Evolutionary conservation across 805 yeast genomes (phyloP), one percentile per base, ranked within the genome.

Genomic region (Starmerella scarabaei): DNA sequence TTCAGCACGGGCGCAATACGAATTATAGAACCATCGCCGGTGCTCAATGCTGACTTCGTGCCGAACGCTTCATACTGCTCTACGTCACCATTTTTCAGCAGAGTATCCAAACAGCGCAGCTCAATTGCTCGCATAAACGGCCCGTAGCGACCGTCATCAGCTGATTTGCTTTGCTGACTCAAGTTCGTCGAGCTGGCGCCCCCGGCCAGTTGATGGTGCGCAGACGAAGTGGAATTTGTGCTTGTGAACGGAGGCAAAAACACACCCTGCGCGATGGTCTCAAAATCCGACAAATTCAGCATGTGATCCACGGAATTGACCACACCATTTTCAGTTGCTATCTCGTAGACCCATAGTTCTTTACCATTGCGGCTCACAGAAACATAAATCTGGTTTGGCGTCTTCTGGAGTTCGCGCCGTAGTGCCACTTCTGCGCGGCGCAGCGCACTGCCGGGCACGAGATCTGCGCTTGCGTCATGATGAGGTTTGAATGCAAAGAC

Each of bases 341-440:
- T 21, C 7, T 35, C 8, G 29, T 49, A 53, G 2, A 44, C 43
- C 55, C 55, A 53, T n/a, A 53, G 41, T 21, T 50, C 54, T 15
- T 38, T 33, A 8, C 54, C 51, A 4, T 44, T 24, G 1, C 33
- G 31, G 9, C 46, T 26, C 9, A 42, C 39, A n/a, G 52, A 29
- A 6, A 35, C 33, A 18, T 21, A 27, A 8, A 40, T 11, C 7
- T 15, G 14, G 18, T 21, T 15, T 8, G 19, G 8, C 15, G 30
- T 19, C 4, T n/a, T 5, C 5, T 28, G 35, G 23, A 39, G 36
- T 15, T 41, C 44, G 17, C 37, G 30, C 23, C 52, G 52, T 30
- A 51, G 36, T 17, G 46, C 45, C n/a, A 46, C 48, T 32, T 50
- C 53, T 15, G 46, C 48, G 24, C 36, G 26, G 11, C 38, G 40